A percentile compares a stretch with the other conserved stretches of the same genome.
These are phyloP conservation scores for Cephaloascus albidus DNA, from an alignment of 805 yeast genomes.

Conservation along the genomic window DNA sequence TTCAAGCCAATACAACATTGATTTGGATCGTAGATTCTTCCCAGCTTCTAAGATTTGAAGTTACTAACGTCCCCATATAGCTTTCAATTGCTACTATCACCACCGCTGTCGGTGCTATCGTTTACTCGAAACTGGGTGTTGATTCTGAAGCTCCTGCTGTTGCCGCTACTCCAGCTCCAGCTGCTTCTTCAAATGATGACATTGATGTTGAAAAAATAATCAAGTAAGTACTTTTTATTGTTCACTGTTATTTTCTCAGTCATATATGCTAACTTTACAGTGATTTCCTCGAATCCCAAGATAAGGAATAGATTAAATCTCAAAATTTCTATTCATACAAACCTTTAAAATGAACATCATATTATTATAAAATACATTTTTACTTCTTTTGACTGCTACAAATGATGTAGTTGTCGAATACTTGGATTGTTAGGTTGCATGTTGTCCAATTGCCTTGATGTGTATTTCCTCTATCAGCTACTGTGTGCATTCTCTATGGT, in stretches of 20 bases:
- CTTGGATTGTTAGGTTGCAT: not conserved
- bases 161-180: slow-evolving; percentile 3
- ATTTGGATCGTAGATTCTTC: not conserved
- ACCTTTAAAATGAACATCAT: too few species aligned
- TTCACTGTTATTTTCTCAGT: not conserved
- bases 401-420: not conserved
- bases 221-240: slow-evolving; percentile 1
- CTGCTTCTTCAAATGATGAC: slow-evolving; percentile 1
- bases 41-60: not conserved
- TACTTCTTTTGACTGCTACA: too few species aligned
- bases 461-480: not conserved
- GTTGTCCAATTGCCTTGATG: not conserved
- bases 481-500: not conserved
- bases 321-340: not conserved
- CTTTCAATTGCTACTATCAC: slow-evolving; percentile 1
- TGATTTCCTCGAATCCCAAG: slow-evolving; percentile 1
- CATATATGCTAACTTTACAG: not conserved
- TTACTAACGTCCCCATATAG: not conserved
- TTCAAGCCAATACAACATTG: not conserved
- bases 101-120: not conserved
- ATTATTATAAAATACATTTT: too few species aligned
- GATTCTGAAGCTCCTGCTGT: not conserved
- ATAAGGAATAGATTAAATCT: slow-evolving; percentile 1
- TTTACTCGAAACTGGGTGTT: not conserved
- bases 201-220: slow-evolving; percentile 3